Evolutionary conservation across 2,329 filamentous ascomycete genomes (phyloP), one percentile per base, ranked within the genome.

Genomic region (Trichoderma lentiforme): DNA sequence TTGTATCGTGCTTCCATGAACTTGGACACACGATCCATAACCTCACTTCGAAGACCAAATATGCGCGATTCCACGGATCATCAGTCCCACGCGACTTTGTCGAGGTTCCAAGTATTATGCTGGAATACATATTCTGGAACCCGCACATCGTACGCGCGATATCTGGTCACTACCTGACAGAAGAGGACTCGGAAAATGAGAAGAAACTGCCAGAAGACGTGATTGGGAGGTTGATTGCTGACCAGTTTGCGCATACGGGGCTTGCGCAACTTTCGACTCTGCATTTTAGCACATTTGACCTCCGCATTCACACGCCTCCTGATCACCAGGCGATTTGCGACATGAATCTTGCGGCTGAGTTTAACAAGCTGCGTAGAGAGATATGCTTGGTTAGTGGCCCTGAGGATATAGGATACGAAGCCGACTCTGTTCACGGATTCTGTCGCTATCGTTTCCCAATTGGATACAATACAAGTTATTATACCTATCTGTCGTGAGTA

Each of bases 401-500:
- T 0, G 91, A 93, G 77, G 86, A 84, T 18, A 80, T 88, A 14
- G 89, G 88, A 12, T 80, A 26, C 6, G 63, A n/a, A 21, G 32
- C n/a, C 11, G 83, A 83, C 43, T 93, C 90, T 90, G 91, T 90
- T 39, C 86, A 93, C 75, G 91, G 92, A 7, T 88, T 93, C 77
- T 90, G 91, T 3, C 36, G 92, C 90, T 0, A 93, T 93, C 77
- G 91, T 91, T 12, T 92, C 93, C 80, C 82, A 73, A 91, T 91
- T 67, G 92, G 92, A 1, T 94, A 94, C 77, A 92, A 93, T 79
- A 91, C 91, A 28, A 91, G 91, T 51, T 93, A 94, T 82, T 94
- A 94, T 79, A 87, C 87, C 73, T 90, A 90, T 76, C 79, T 90
- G 21, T 89, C 86, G 70, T 92, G 89, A 14, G 87, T 92, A n/a